A percentile compares a stretch with the other conserved stretches of the same genome.
These are phyloP conservation scores for Cytospora piceae DNA, from an alignment of 2,329 filamentous ascomycete genomes.

Conservation along the genomic window DNA sequence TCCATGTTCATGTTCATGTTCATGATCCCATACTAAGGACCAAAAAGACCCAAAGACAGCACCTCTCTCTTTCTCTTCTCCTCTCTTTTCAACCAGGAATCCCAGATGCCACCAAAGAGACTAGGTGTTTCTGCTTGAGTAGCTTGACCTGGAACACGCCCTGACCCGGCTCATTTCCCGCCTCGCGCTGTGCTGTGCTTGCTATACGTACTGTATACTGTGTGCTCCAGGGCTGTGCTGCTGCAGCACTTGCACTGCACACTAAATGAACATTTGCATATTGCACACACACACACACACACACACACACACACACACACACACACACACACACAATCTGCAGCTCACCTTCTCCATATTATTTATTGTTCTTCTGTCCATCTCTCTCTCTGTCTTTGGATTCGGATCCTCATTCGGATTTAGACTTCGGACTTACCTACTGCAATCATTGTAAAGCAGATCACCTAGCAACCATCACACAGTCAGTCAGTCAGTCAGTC, in stretches of 20 bases:
- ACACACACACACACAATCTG: not conserved
- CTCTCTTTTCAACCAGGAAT: not conserved
- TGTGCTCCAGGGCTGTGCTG: too few species aligned
- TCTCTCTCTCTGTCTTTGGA: not conserved
- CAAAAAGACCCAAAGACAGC: not conserved
- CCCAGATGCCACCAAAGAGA: slow-evolving; percentile 2
- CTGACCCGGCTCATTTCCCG: slow-evolving; percentile 23
- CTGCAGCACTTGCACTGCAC: not conserved
- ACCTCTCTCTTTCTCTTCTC: not conserved
- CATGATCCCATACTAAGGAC: too few species aligned
- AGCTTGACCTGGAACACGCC: slow-evolving; percentile 23
- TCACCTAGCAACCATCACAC: not conserved
- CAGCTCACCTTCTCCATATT: slow-evolving; percentile 11
- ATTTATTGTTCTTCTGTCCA: slow-evolving; percentile 2
- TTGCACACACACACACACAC: too few species aligned
- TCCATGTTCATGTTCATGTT: too few species aligned
- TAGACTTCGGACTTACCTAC: not conserved
- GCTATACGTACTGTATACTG: slow-evolving; percentile 7
- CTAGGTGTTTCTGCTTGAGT: slow-evolving; percentile 11
- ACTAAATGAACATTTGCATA: too few species aligned
- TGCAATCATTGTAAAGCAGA: too few species aligned
- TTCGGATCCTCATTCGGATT: not conserved
- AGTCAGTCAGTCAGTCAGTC: not conserved
- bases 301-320: too few species aligned
- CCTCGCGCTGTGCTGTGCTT: slow-evolving; percentile 1